Evolutionary conservation across 768 basidiomycete species (phyloP), one percentile per base, ranked within the genome.

Genomic region (Mycena epipterygia): DNA sequence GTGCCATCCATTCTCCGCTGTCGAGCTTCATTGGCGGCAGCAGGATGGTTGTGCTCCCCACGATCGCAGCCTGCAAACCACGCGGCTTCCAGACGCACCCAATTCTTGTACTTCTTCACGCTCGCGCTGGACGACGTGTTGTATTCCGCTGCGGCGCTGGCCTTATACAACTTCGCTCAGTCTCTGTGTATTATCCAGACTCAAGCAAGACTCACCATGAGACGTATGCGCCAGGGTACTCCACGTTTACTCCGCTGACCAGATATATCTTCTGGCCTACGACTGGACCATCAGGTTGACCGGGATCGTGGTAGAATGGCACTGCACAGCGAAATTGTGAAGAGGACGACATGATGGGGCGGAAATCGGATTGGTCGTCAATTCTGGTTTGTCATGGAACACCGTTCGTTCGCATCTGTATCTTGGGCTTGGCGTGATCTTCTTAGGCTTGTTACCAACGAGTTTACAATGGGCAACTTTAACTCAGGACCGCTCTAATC

Each of bases 121-220:
- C 25, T 41, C 17, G 49, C 61, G 9, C 11, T 25, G 13, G 49
- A 23, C 9, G 25, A 49, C 33, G 16, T 13, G 1, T 17, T 52
- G 49, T 63, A 63, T 29, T 63, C 49, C 7, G 29, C 35, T 17
- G 52, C 23, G 21, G 61, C 61, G 23, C 61, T 63, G 9, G 61
- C 3, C 61, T 41, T 59, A 19, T n/a, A n/a, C n/a, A n/a, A n/a
- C n/a, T n/a, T n/a, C n/a, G n/a, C 14, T 14, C 0, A 29, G 16
- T 14, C 16, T 27, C 21, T 19, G 19, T 19, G 2, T 41, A 6
- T 4, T 12, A 27, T 3, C n/a, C 2, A 25, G 21, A 57, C 3
- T 17, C n/a, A 19, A 23, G 21, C 2, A 37, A 35, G 33, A 19
- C 60, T 48, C 2, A 63, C 61, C 61, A 63, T 13, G 61, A 63